These are phyloP conservation scores for Aspergillus tanneri DNA, from an alignment of 2,329 filamentous ascomycete species.

Conservation along the genomic window DNA sequence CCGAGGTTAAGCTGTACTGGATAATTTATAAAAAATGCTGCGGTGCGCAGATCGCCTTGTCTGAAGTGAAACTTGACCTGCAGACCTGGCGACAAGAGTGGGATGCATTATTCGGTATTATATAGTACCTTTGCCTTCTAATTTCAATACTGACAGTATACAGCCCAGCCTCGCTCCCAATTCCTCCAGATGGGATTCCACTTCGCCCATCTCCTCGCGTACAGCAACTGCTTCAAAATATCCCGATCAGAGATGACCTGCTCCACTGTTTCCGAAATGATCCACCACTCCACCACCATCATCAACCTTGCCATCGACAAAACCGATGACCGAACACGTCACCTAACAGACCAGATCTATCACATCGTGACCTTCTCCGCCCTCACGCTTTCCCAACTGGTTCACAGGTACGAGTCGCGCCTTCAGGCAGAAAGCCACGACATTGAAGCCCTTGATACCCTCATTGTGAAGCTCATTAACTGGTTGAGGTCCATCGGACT, in stretches of 20 bases:
- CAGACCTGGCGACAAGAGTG: slow-evolving; percentile 43
- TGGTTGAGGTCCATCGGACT: slow-evolving; percentile 46
- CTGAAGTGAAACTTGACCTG: slow-evolving; percentile 35
- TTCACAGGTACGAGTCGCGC: slow-evolving; percentile 40
- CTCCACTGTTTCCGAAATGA: slow-evolving; percentile 43
- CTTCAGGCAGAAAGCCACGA: slow-evolving; percentile 29
- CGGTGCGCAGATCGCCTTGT: slow-evolving; percentile 30
- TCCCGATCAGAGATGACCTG: slow-evolving; percentile 38
- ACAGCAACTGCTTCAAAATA: slow-evolving; percentile 37
- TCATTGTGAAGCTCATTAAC: slow-evolving; percentile 36
- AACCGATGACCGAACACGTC: slow-evolving; percentile 45
- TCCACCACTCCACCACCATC: slow-evolving; percentile 41
- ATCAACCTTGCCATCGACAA: slow-evolving; percentile 46
- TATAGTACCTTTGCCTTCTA: not conserved
- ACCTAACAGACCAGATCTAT: slow-evolving; percentile 50
- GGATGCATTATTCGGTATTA: slow-evolving; percentile 40
- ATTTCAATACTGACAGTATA: not conserved
- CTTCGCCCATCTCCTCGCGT: slow-evolving; percentile 46
- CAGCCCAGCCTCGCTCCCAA: slow-evolving; percentile 46
- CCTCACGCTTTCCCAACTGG: slow-evolving; percentile 32
- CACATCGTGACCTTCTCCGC: slow-evolving; percentile 50
- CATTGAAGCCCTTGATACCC: slow-evolving; percentile 33
- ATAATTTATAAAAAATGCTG: slow-evolving; percentile 44
- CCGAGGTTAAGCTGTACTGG: slow-evolving; percentile 49
- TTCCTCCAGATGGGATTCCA: slow-evolving; percentile 50